Conservation (phyloP, 2,329 filamentous ascomycete species). For the Emergomyces africanus region DNA sequence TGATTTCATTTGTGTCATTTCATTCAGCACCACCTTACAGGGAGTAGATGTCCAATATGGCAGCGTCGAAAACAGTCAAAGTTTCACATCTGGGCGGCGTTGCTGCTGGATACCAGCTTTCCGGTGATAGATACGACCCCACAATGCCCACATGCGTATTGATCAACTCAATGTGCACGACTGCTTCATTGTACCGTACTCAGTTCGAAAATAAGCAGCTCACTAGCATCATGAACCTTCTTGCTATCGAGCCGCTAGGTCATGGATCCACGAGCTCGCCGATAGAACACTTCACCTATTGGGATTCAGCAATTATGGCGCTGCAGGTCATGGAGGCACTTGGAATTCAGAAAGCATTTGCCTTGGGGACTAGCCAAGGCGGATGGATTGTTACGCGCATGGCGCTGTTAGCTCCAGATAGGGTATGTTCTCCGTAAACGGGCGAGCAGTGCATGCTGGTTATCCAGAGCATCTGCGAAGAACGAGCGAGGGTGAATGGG, state of each 20-base stretch:
- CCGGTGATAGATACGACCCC: constrained; percentile 33
- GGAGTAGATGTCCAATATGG: not conserved
- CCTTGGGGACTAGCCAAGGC: constrained; percentile 41
- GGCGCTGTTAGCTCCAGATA: constrained; percentile 39
- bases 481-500: not conserved
- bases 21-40: not conserved
- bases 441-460: not conserved
- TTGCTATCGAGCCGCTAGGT: constrained; percentile 43
- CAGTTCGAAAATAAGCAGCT: constrained; percentile 28
- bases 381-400: constrained; percentile 41
- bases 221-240: constrained; percentile 32
- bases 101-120: constrained; percentile 35
- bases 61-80: constrained; percentile 21
- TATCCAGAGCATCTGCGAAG: not conserved
- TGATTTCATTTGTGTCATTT: not conserved
- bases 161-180: constrained; percentile 41
- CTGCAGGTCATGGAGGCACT: constrained; percentile 42
- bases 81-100: constrained; percentile 41
- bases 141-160: constrained; percentile 40
- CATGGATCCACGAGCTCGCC: constrained; percentile 37
- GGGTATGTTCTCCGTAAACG: constrained; percentile 21
- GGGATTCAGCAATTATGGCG: constrained; percentile 43
- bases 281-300: constrained; percentile 40
- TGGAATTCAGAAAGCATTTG: constrained; percentile 33
- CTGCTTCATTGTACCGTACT: constrained; percentile 30